These are phyloP conservation scores for Rhodotorula sp. DNA, from an alignment of 1,284 basidiomycete species.

Conservation along the genomic window DNA sequence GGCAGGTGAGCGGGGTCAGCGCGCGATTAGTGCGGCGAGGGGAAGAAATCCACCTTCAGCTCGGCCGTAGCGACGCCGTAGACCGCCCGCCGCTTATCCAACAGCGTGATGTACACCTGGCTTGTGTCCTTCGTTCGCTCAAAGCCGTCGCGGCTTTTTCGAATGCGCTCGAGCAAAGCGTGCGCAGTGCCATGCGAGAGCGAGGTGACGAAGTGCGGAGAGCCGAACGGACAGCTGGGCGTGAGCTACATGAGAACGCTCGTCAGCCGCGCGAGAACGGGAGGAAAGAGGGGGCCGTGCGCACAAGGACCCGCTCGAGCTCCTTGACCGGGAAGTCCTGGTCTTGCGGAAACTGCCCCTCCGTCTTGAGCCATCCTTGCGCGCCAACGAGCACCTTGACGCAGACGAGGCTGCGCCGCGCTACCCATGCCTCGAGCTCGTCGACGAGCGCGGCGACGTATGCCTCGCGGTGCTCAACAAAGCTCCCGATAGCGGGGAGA, in stretches of 20 bases:
- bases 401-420: slow-evolving; percentile 16
- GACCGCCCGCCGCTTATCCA: slow-evolving; percentile 18
- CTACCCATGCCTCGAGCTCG: slow-evolving; percentile 22
- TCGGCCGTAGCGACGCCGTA: slow-evolving; percentile 20
- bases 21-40: not conserved
- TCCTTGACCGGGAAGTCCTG: too few species aligned
- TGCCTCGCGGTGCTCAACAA: not conserved
- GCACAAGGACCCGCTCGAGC: too few species aligned
- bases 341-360: not conserved
- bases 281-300: too few species aligned
- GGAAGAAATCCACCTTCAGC: slow-evolving; percentile 4
- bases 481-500: slow-evolving; percentile 20
- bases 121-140: not conserved
- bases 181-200: not conserved
- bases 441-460: slow-evolving; percentile 20
- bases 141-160: not conserved
- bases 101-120: slow-evolving; percentile 22
- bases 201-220: not conserved
- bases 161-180: not conserved
- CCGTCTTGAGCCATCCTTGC: slow-evolving; percentile 15
- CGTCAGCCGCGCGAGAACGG: too few species aligned
- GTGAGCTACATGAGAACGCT: not conserved
- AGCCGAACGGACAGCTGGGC: not conserved
- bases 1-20: too few species aligned
- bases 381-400: slow-evolving; percentile 22